Conservation (phyloP, 306 rosid species). For the Cucurbita ficifolia region DNA sequence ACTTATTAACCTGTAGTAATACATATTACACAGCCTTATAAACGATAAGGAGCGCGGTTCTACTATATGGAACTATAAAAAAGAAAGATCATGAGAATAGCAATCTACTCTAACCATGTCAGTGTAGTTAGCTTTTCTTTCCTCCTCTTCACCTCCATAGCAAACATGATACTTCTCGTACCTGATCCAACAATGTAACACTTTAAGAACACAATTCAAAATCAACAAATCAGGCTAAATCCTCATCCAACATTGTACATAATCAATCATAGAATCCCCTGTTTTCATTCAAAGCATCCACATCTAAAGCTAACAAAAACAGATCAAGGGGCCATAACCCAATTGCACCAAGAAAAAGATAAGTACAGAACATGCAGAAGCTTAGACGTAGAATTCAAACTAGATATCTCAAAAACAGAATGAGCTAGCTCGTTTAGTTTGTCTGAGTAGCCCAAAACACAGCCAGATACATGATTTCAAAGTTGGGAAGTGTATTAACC, state of each 20-base stretch:
- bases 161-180: constrained; percentile 86
- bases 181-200: constrained; percentile 34
- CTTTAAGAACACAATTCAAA: not conserved
- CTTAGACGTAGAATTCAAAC: not conserved
- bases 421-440: not conserved
- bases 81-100: not conserved
- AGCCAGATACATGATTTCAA: not conserved
- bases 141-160: constrained; percentile 76
- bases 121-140: constrained; percentile 63
- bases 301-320: not conserved
- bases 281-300: not conserved
- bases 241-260: not conserved
- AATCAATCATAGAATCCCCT: not conserved
- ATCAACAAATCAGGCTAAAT: not conserved
- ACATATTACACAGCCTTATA: not conserved
- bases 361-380: not conserved
- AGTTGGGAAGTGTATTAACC: not conserved
- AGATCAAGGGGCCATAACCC: not conserved
- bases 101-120: constrained; percentile 65
- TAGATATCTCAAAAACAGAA: not conserved
- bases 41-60: not conserved
- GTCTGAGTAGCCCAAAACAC: not conserved
- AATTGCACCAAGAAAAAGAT: not conserved
- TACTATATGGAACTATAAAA: not conserved
- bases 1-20: constrained; percentile 70